Conservation (phyloP, 2,329 filamentous ascomycete species). For the Berkeleyomyces basicola region DNA sequence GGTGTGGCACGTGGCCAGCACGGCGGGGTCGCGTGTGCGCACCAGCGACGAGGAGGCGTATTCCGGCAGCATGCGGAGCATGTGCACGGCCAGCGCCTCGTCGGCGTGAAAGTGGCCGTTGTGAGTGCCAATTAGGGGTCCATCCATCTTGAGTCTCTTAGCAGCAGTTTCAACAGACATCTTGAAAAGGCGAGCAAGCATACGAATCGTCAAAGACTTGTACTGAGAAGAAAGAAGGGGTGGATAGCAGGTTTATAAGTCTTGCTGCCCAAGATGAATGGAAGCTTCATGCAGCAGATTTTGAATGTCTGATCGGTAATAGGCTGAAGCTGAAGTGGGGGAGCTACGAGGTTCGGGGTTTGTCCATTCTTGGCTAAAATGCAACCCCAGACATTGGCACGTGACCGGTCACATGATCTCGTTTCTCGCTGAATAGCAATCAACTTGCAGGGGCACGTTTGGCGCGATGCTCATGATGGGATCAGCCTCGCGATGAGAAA, state of each 20-base stretch:
- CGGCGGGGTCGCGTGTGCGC: conserved; percentile 69
- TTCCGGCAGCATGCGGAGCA: conserved; percentile 74
- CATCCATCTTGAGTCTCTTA: conserved; percentile 65
- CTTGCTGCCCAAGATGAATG: not conserved
- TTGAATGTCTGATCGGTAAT: conserved; percentile 4
- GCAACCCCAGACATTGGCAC: not conserved
- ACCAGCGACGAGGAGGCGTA: conserved; percentile 61
- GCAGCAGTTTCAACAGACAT: conserved; percentile 51
- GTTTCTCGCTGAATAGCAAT: not conserved
- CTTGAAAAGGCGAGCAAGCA: conserved; percentile 26
- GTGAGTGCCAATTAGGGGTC: conserved; percentile 67
- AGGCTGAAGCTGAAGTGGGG: conserved; percentile 1
- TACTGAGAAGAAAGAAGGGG: not conserved
- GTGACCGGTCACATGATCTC: not conserved
- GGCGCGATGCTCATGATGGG: conserved; percentile 12
- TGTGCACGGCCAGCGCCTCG: conserved; percentile 90
- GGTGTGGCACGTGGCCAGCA: conserved; percentile 72
- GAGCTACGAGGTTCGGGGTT: not conserved
- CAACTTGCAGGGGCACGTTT: not conserved
- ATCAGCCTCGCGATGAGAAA: conserved; percentile 12
- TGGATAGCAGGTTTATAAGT: not conserved
- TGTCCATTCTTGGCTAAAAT: not conserved
- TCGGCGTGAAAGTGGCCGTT: conserved; percentile 98
- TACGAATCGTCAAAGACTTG: not conserved
- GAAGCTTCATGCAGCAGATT: not conserved